Conservation (phyloP, 768 basidiomycete genomes). For the Russula sp. region DNA sequence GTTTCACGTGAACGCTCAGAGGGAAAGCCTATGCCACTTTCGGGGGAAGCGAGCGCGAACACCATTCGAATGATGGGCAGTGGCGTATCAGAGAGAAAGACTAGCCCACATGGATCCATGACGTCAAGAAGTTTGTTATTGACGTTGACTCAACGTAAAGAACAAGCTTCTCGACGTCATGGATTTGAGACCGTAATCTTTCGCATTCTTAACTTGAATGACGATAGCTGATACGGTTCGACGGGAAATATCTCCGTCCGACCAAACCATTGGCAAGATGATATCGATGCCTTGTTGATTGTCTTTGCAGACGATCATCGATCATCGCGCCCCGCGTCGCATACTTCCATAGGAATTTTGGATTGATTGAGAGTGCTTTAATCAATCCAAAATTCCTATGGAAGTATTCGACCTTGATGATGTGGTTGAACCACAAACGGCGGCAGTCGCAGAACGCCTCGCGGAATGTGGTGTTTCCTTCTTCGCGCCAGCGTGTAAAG, state of each 20-base stretch:
- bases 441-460: not conserved
- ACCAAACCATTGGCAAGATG: not conserved
- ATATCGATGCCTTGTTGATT: not conserved
- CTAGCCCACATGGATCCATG: not conserved
- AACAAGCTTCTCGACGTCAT: no score
- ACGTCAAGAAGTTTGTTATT: fast-evolving
- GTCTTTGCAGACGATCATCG: not conserved
- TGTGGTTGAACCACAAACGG: not conserved
- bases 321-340: conserved; percentile 2
- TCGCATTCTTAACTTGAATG: not conserved
- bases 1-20: not conserved
- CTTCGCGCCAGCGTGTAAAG: not conserved
- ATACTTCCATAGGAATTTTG: not conserved
- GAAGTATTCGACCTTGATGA: not conserved
- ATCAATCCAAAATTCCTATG: no score
- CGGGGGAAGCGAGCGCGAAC: not conserved
- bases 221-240: not conserved
- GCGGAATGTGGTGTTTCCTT: not conserved
- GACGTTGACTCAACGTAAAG: no score
- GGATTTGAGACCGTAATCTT: not conserved
- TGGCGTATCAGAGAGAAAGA: not conserved
- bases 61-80: not conserved
- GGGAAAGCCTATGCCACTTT: not conserved
- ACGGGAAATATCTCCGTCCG: not conserved
- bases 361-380: no score